Evolutionary conservation across 257 asterid species (phyloP).

Genomic region (Solanum ossicruentum): DNA sequence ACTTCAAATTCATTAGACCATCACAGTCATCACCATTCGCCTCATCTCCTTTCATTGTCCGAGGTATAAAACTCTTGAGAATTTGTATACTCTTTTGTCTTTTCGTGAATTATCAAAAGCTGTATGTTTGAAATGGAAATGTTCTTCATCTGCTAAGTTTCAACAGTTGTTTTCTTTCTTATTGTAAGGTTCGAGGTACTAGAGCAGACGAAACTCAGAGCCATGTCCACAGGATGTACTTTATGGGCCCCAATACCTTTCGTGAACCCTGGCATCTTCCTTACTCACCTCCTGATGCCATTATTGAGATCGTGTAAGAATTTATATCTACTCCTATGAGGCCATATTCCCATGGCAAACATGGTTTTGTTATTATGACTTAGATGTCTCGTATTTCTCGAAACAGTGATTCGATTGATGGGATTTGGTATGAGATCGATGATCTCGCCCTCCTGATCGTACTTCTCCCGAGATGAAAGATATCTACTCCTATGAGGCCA

Average conservation of each 20-base stretch:
- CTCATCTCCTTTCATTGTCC: conserved; percentile 86
- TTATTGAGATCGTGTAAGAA: conserved; percentile 86
- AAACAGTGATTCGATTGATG: too few relatives aligned
- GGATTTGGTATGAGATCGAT: too few relatives aligned
- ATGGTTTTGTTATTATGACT: neutral
- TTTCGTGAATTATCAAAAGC: neutral
- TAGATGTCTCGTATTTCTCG: too few relatives aligned
- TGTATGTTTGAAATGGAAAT: neutral
- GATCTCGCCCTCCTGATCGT: too few relatives aligned
- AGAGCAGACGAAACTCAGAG: conserved; percentile 77
- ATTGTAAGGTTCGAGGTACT: conserved; percentile 73
- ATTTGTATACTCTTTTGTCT: neutral
- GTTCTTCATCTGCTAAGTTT: neutral
- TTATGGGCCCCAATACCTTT: conserved; percentile 94
- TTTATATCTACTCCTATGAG: neutral
- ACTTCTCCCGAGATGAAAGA: too few relatives aligned
- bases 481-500: neutral
- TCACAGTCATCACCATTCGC: conserved; percentile 63
- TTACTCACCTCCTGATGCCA: conserved; percentile 80
- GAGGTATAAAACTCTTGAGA: conserved; percentile 41
- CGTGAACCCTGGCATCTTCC: conserved; percentile 99
- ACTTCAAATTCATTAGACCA: conserved; percentile 47
- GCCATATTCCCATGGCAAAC: neutral
- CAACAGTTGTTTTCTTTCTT: neutral
- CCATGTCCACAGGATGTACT: conserved; percentile 91